Evolutionary conservation across 2,329 filamentous ascomycete species (phyloP), one percentile per base, ranked within the genome.

Genomic region (Blumeria graminis): DNA sequence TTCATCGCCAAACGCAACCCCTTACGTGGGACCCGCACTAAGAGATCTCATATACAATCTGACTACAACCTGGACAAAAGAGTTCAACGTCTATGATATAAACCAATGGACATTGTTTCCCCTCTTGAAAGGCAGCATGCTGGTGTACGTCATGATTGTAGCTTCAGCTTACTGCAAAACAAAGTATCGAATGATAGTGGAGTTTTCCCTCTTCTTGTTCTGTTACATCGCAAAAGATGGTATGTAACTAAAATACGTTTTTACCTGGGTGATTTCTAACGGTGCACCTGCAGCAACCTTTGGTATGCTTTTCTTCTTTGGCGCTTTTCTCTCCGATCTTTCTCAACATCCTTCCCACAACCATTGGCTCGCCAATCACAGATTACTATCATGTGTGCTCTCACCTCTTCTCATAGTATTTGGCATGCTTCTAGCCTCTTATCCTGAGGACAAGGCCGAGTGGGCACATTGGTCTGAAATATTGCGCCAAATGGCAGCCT

Each of bases 261-360:
- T 28, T 4, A 28, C 22, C 22, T 4, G 22, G 22, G 4, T 28
- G 22, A 28, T 28, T 28, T 28, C 22, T 28, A 4, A 28, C 22
- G 1, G 2, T 28, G 22, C 22, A 7, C 41, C 45, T 18, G 6
- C 52, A 72, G 70, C 69, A 34, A 67, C 68, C 38, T 76, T 76
- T 58, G 73, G 74, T 53, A 74, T 76, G 67, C 78, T 78, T 65
- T 76, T 80, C 63, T 76, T 79, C 66, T 75, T 74, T 58, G 79
- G 79, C 59, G 77, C 77, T 62, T 76, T 81, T 63, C 70, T 82
- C 34, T 74, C 76, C 35, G 78, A 82, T 61, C 62, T 81, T 39
- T 74, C 77, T 58, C 74, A 76, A 63, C 68, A 72, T 60, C 70
- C 70, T 45, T 67, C 71, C 1, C 72, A 74, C 60, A 71, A 70